Evolutionary conservation across 768 basidiomycete species (phyloP), one percentile per base, ranked within the genome.

Genomic region (Mycena rebaudengoi): DNA sequence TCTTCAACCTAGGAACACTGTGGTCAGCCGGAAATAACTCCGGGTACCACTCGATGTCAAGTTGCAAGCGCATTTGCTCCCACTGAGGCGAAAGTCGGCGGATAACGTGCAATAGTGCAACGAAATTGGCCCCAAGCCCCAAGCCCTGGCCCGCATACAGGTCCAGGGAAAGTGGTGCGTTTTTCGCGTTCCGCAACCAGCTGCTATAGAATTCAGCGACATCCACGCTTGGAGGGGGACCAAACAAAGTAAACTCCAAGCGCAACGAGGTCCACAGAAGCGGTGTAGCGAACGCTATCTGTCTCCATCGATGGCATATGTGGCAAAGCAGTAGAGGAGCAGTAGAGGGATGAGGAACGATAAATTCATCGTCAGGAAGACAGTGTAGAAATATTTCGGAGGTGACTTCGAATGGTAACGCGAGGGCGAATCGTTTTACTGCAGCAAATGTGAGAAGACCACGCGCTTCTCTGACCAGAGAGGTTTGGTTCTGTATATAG

Each of bases 251-350:
- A 7, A 54, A 43, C 20, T 59, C 43, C 16, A 65, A n/a, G 41
- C 40, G 48, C 29, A 66, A 49, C 2, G 64, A 66, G 20, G 51
- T 29, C 64, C 64, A 66, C 21, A 66, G 64, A 26, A 37, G 26
- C 7, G 64, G 39, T 1, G 60, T 61, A 4, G 37, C 41, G 23
- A 61, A 35, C n/a, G 64, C 53, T 25, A 61, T 49, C 5, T 18
- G 29, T 37, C 60, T 61, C 64, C 64, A 65, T 39, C 21, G 25
- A 20, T 48, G 49, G 40, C 65, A 66, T 16, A 66, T 53, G 7
- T 18, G 46, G 21, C 48, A 54, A 1, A 66, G 46, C 25, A 66
- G 28, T 18, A 66, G 23, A 16, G 65, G 65, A n/a, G 65, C 60
- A 13, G 4, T 25, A 14, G n/a, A 26, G 7, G 39, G 18, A 21